Base-by-base conservation (phyloP, 2,329 filamentous ascomycete species). In the Pseudocercospora pini-densiflorae region DNA sequence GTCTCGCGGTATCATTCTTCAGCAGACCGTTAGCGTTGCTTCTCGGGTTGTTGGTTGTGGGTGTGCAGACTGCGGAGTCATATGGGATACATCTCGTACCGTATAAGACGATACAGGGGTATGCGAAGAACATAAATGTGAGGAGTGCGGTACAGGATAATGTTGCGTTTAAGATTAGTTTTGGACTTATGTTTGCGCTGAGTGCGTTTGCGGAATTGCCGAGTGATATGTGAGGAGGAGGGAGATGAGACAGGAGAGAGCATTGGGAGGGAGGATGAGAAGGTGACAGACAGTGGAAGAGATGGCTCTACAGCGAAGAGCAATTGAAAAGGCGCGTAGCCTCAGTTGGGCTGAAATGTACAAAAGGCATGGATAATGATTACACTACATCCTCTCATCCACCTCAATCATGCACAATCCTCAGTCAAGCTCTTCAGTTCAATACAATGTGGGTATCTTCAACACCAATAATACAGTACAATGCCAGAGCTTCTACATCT, bases 171-270 rank as follows among this genome's bases (percentile, higher is more conserved):
- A 90, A 90, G 75, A 76, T 89, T 23, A 88, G 89, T 2, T 93
- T 94, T 77, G 87, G 88, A n/a, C 74, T 87, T 49, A 90, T 91
- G 29, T 93, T 93, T 79, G 86, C 89, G 27, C 79, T 93, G 74
- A 90, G 90, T 58, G 88, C 86, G 2, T 90, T 91, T 83, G 84
- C 84, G 73, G 78, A 81, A 59, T 84, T 90, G 63, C 65, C 64
- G 36, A 51, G 12, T 10, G 45, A 49, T 8, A 49, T 23, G 16
- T 53, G 49, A 53, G 19, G 23, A 24, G n/a, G n/a, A n/a, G n/a
- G n/a, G n/a, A n/a, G n/a, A n/a, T n/a, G n/a, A n/a, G 63, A 54
- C 66, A 57, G 65, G 51, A 29, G 51, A 29, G 24, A 54, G 51
- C 5, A 14, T 23, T 16, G 51, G 51, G 7, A 1, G 14, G 5